Evolutionary conservation across 495 filamentous ascomycete species (phyloP), one percentile per base, ranked within the genome.

Genomic region (Daldinia childiae): DNA sequence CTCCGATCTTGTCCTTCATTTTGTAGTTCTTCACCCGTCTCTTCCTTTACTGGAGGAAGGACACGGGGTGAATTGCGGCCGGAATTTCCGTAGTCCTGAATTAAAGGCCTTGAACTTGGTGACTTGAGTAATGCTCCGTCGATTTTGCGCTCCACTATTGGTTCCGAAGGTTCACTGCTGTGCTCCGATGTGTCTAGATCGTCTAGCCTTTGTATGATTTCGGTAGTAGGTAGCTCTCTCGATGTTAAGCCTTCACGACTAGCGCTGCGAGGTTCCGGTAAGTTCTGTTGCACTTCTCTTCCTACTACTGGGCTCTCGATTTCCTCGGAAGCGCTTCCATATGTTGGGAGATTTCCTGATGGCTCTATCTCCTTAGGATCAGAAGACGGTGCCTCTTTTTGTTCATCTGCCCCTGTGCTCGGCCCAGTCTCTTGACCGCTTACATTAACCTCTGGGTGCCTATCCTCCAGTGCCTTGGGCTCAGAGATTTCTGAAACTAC

Each of bases 401-500:
- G 50, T n/a, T 66, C 51, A 50, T 51, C 50, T 54, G 39, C 48
- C 30, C 63, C 58, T 27, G 48, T 30, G 57, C 43, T 34, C 69
- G 62, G 51, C 54, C 34, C 69, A 55, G 61, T 69, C 71, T 64
- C 64, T 15, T 72, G 75, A 26, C 69, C 61, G 8, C 69, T 48
- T 19, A 60, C 63, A 62, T 76, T 68, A 58, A 68, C 52, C 51
- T 76, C 62, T 50, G 68, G 81, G 74, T 51, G 87, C 30, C 38
- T 57, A 61, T 77, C 76, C 45, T 76, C 71, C 32, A 72, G 64
- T 26, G 39, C 30, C 61, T 71, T 77, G 14, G 51, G 72, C 30
- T 90, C 77, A 80, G 86, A 74, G 75, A 84, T 68, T 82, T 91
- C 89, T 86, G 39, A 87, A 77, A 80, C 79, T 80, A 72, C 81